A percentile compares a stretch with the other conserved stretches of the same genome.
Evolutionary conservation across 1,284 basidiomycete species (phyloP).

Genomic region (Moesziomyces antarcticus): DNA sequence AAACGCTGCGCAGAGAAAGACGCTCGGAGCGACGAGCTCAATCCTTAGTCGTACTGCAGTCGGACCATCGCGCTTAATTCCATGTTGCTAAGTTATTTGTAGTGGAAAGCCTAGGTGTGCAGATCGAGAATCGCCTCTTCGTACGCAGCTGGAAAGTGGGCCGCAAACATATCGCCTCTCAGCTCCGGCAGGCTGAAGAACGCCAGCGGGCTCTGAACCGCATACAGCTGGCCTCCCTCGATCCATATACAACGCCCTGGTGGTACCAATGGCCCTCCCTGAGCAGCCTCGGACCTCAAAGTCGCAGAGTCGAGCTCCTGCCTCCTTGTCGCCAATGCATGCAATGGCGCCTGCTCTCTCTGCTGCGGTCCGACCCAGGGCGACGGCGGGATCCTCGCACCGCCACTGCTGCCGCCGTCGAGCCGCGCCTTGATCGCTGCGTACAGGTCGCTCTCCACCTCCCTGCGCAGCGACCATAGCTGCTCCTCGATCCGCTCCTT

Average conservation of each 20-base stretch:
- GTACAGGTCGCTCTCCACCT: slow-evolving; percentile 65
- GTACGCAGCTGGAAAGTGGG: slow-evolving; percentile 65
- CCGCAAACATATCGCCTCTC: slow-evolving; percentile 56
- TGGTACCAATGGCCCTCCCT: slow-evolving; percentile 60
- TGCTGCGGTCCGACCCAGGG: slow-evolving; percentile 61
- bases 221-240: slow-evolving; percentile 51
- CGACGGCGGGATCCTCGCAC: slow-evolving; percentile 45
- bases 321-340: slow-evolving; percentile 55
- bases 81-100: neutral
- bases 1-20: too few species aligned
- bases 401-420: slow-evolving; percentile 26
- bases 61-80: neutral
- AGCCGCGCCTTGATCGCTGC: slow-evolving; percentile 56
- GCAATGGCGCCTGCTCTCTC: slow-evolving; percentile 48
- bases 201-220: slow-evolving; percentile 53
- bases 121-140: slow-evolving; percentile 59
- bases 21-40: too few species aligned
- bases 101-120: slow-evolving; percentile 2
- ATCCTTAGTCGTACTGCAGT: neutral
- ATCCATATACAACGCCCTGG: slow-evolving; percentile 61
- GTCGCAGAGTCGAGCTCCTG: slow-evolving; percentile 60
- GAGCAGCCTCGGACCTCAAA: slow-evolving; percentile 54
- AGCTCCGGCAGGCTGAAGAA: slow-evolving; percentile 65
- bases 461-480: slow-evolving; percentile 63
- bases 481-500: slow-evolving; percentile 58